Percentiles rank a stretch among this genome's conserved stretches.
These are phyloP conservation scores for Chalara sp. DNA, from an alignment of 2,329 filamentous ascomycete genomes.

Conservation along the genomic window DNA sequence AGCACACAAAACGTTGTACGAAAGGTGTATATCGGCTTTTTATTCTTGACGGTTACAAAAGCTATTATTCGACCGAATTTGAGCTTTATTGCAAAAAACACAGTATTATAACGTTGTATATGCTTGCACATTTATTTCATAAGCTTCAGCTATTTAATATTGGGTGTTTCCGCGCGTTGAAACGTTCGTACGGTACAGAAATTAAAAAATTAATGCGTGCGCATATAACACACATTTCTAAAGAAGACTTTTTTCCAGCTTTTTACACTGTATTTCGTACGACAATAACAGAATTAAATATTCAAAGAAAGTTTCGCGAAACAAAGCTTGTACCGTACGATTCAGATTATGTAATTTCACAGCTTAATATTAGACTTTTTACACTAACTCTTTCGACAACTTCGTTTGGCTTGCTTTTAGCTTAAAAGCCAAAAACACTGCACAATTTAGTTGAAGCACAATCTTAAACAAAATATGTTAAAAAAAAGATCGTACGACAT, in stretches of 20 bases:
- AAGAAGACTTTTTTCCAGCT: neutral
- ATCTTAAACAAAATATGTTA: neutral
- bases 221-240: neutral
- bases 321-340: neutral
- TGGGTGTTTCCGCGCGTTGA: neutral
- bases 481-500: neutral
- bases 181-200: neutral
- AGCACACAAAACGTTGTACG: neutral
- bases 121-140: neutral
- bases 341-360: neutral
- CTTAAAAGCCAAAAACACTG: neutral
- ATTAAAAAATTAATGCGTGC: neutral
- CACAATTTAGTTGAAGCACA: neutral
- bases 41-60: conserved; percentile 2
- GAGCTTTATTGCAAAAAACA: conserved; percentile 1
- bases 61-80: neutral
- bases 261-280: neutral
- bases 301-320: neutral
- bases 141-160: neutral
- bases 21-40: neutral
- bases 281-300: neutral
- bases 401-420: neutral
- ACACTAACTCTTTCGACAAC: neutral
- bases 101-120: neutral
- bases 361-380: neutral